Base-by-base conservation (phyloP, 225 moss, liverwort and hornwort genomes). In the Sphagnum tenellum region DNA sequence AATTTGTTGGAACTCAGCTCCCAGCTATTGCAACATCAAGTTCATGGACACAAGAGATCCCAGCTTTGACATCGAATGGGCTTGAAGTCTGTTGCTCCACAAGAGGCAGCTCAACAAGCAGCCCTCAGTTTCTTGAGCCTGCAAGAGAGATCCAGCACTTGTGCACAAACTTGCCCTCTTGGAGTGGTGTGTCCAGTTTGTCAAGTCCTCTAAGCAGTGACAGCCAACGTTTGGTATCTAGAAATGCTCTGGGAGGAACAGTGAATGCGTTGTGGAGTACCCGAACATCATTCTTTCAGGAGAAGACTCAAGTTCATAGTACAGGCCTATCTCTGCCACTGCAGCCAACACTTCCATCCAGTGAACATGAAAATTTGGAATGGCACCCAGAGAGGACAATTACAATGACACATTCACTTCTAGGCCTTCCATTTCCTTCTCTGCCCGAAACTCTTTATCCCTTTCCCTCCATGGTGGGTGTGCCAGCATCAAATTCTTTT, bases 251-350 rank as follows among this genome's bases (percentile, higher is more conserved):
- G 60, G 64, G 63, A 47, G 47, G 59, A 7, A 9, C 13, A 10
- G 58, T 57, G 7, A 68, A 67, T 29, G 55, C 62, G 64, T 77
- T 68, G 3, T 77, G 76, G 76, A 77, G 76, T 63, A 77, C 72
- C 47, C 68, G 72, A 57, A 72, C 64, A 11, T 72, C 76, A 48
- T 10, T 68, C 45, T 69, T 52, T 45, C 44, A 61, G 7, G 47
- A 47, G 47, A 67, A 62, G 55, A 47, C 52, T 44, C 47, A 68
- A 57, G 44, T 48, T 47, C 72, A 67, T n/a, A 72, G 76, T 77
- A 72, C 72, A 48, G 76, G 76, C 3, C 49, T 77, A 4, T 77
- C 65, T 60, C 69, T 72, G 44, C 72, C 76, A 63, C 52, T 59
- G 11, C 67, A 77, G 47, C 47, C 57, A 50, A 64, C 68, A 9